phyloP scores from a whole-genome alignment of 208 protist genomes.

The Leishmania lainsoni region DNA sequence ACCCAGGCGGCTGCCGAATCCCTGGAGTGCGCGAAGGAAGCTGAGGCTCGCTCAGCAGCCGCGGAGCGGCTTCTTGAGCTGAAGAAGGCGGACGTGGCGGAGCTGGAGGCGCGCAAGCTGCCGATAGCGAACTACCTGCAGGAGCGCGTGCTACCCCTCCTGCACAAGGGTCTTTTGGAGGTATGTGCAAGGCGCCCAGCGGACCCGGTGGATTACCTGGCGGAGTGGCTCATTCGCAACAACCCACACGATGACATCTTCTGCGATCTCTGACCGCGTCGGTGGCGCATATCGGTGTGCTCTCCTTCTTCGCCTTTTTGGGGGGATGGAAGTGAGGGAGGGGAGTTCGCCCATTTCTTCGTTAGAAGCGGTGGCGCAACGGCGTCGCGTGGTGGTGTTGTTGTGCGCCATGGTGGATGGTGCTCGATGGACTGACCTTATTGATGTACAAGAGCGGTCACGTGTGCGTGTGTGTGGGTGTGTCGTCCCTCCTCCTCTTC shows the following conservation, averaged over 20 bases:
- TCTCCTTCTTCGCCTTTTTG: neutral
- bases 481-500: neutral
- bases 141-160: slow-evolving; percentile 90
- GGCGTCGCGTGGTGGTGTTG: too few species aligned
- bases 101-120: slow-evolving; percentile 82
- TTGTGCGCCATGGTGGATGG: neutral
- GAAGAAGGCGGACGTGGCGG: slow-evolving; percentile 69
- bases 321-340: neutral
- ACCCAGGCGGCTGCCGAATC: slow-evolving; percentile 34
- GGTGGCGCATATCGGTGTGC: neutral
- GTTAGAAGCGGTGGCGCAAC: too few species aligned
- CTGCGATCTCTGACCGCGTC: slow-evolving; percentile 34
- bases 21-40: slow-evolving; percentile 39
- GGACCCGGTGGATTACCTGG: slow-evolving; percentile 95
- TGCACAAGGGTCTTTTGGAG: slow-evolving; percentile 94
- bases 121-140: slow-evolving; percentile 92
- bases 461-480: neutral
- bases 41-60: slow-evolving; percentile 17
- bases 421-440: too few species aligned
- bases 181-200: slow-evolving; percentile 90
- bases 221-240: slow-evolving; percentile 92
- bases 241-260: slow-evolving; percentile 90
- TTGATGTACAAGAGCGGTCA: too few species aligned
- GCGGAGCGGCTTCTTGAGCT: slow-evolving; percentile 32
- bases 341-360: too few species aligned